Conservation (phyloP, 306 rosid species). For the Sindora glabra region DNA sequence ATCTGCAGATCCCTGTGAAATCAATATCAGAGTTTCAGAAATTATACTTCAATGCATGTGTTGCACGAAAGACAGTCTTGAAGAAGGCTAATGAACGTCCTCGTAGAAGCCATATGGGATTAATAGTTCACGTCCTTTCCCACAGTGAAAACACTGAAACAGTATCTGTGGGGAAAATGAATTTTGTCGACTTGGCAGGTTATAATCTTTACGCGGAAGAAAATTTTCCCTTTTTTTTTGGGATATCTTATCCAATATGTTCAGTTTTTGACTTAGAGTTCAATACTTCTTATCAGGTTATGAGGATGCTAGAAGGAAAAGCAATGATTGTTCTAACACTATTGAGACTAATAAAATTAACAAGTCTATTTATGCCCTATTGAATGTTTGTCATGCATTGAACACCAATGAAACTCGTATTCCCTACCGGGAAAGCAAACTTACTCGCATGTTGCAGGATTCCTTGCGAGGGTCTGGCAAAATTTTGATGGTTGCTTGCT, state of each 20-base stretch:
- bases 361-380: constrained; percentile 60
- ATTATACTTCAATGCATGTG: constrained; percentile 34
- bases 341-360: constrained; percentile 58
- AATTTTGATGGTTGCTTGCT: constrained; percentile 63
- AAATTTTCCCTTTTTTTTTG: not conserved
- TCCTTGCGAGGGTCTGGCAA: constrained; percentile 56
- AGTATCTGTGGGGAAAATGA: constrained; percentile 48
- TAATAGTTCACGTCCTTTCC: constrained; percentile 49
- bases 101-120: constrained; percentile 60
- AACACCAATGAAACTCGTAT: constrained; percentile 50
- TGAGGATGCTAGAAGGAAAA: constrained; percentile 66
- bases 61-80: constrained; percentile 34
- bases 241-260: not conserved
- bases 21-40: constrained; percentile 55
- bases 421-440: constrained; percentile 85
- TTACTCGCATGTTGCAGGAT: constrained; percentile 77
- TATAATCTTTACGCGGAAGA: constrained; percentile 1
- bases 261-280: not conserved
- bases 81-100: constrained; percentile 41
- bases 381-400: constrained; percentile 62
- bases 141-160: constrained; percentile 12
- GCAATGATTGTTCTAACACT: constrained; percentile 24
- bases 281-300: constrained; percentile 46
- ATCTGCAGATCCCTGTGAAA: constrained; percentile 52
- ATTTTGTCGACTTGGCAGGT: constrained; percentile 91